Evolutionary conservation across 345 rosid genomes (phyloP), one percentile per base, ranked within the genome.

Genomic region (Noccaea bulbosa): DNA sequence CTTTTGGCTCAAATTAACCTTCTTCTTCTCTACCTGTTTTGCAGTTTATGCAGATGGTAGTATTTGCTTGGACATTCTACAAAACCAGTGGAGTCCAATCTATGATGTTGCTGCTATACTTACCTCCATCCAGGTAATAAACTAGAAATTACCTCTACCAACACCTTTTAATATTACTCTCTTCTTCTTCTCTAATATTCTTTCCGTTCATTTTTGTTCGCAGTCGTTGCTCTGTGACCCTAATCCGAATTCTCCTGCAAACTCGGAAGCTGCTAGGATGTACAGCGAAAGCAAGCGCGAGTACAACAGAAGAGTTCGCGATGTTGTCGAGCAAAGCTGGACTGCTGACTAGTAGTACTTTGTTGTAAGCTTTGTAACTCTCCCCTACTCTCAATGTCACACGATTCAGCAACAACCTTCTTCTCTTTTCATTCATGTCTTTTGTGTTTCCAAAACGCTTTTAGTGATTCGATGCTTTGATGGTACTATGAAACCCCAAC

Each of bases 1-100:
- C 22, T 27, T 41, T 32, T 8, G 16, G 14, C 12, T 62, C 50
- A 0, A 3, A 22, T 67, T 14, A 39, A 62, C 20, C 20, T 74
- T 62, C 48, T 15, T 50, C 45, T 41, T 5, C 9, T 62, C 37
- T 68, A 47, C 46, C 22, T 32, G 56, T 14, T 73, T 14, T 77
- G 72, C 83, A 93, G 98, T 93, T 49, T 93, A 91, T 79, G 98
- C 97, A 2, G 98, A 91, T 78, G 98, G 98, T 67, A 93, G 97
- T 69, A 91, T 93, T 56, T 93, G 97, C 76, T 83, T 93, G 81
- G 97, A 93, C 75, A 93, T 89, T 77, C 77, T 91, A 50, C 97
- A 93, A 85, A 91, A 93, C 78, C 99, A 89, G 58, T 93, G 99
- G 96, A 91, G 96, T 82, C 98, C 98, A 5, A 93, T 93, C 51